Base-by-base conservation (phyloP, 768 basidiomycete species). In the Mycena galericulata region DNA sequence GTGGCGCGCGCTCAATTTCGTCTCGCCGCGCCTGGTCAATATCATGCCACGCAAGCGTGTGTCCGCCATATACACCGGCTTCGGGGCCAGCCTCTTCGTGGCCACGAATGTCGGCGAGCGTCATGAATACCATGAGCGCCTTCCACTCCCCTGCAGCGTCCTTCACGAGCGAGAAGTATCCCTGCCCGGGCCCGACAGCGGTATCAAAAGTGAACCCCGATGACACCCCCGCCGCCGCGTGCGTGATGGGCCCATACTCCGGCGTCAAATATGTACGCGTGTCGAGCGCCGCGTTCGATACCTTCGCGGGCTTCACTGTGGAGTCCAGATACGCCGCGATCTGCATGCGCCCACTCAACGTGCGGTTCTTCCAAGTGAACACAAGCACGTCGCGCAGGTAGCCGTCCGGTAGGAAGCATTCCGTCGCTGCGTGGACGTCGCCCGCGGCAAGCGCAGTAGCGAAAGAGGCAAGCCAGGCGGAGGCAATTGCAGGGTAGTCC, bases 361-460 rank as follows among this genome's bases (percentile, higher is more conserved):
- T 69, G 24, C 83, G 80, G 32, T 75, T 76, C 69, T 83, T 76
- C 85, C 84, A 86, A 4, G 79, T 79, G 71, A 86, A 82, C 11
- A 79, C 75, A 53, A 86, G 78, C 34, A 36, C 34, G 34, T 36
- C 34, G 34, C 34, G 34, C 34, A 36, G 34, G 34, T 36, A 36
- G 34, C 45, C 57, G 67, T 86, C 55, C 10, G 14, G 20, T 32
- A 84, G 78, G 70, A 85, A 81, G 11, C 68, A 70, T 8, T 74
- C 61, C 0, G 70, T 65, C 3, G 78, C 67, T 3, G 65, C 75
- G 4, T 72, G 64, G 4, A 72, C 60, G 55, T 82, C 74, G 1
- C 61, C 71, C 22, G 72, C 34, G 26, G 57, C 29, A 12, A 80
- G 38, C 8, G 72, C 70, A 3, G 50, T 24, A 22, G 74, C 65